These are phyloP conservation scores for Calonectria montana DNA, from an alignment of 2,329 filamentous ascomycete species.

Conservation along the genomic window DNA sequence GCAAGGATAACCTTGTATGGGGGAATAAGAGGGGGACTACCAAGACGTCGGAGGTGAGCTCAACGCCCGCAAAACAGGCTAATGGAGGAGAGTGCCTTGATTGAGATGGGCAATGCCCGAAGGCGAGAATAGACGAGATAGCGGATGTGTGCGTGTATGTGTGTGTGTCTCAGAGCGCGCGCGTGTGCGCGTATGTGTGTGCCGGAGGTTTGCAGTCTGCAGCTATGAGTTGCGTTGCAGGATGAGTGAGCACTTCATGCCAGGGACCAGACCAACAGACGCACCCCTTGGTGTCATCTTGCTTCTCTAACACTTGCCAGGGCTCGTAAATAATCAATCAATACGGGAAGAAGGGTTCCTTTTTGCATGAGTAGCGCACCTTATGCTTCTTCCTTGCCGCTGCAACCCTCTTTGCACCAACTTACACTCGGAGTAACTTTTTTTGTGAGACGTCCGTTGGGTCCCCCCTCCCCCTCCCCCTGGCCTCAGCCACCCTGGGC, in stretches of 20 bases:
- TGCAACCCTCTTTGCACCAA: conserved; percentile 7
- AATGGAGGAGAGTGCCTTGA: not conserved
- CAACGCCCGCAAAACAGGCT: not conserved
- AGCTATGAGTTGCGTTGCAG: conserved; percentile 14
- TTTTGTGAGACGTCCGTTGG: not conserved
- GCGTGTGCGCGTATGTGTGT: no score
- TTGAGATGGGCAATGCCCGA: conserved; percentile 2
- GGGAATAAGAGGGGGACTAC: not conserved
- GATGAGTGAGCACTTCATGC: conserved; percentile 12
- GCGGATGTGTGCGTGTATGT: not conserved
- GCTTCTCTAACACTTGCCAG: not conserved
- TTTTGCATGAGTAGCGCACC: conserved; percentile 6
- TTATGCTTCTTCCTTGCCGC: not conserved
- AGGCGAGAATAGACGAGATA: not conserved
- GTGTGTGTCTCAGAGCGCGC: no score
- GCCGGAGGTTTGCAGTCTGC: not conserved
- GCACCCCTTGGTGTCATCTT: conserved; percentile 2
- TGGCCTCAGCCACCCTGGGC: not conserved
- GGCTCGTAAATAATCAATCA: not conserved
- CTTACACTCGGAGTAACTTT: conserved; percentile 1
- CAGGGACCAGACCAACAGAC: conserved; percentile 9
- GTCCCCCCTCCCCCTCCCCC: not conserved
- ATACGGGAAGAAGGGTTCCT: conserved; percentile 9
- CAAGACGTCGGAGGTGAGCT: not conserved
- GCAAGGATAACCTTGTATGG: conserved; percentile 9